Conservation (phyloP, 176 grass and related monocot genomes). For the Calamus simplicifolius region DNA sequence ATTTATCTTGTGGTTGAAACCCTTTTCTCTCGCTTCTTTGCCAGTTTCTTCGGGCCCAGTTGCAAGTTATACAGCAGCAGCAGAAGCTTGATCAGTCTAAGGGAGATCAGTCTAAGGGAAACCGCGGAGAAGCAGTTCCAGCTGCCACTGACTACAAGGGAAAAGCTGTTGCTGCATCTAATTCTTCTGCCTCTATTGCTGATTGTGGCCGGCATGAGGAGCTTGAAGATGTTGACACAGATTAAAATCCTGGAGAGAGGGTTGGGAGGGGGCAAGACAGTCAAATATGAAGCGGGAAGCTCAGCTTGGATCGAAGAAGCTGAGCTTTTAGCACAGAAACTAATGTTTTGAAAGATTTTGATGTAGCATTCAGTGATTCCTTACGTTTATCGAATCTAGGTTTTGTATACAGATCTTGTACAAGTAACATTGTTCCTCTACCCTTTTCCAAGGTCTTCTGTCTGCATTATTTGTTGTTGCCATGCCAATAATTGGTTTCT, state of each 20-base stretch:
- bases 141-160: slow-evolving; percentile 17
- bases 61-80: slow-evolving; percentile 50
- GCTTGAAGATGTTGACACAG: background rate
- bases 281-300: too few species aligned
- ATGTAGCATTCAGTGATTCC: too few species aligned
- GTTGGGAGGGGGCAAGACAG: background rate
- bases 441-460: too few species aligned
- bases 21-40: slow-evolving; percentile 11
- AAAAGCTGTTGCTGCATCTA: slow-evolving; percentile 3
- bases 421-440: too few species aligned
- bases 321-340: too few species aligned
- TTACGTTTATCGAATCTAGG: too few species aligned
- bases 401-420: too few species aligned
- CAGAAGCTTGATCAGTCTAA: slow-evolving; percentile 7
- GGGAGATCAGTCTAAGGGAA: slow-evolving; percentile 11
- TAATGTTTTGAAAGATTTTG: too few species aligned
- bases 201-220: background rate
- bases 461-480: too few species aligned
- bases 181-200: background rate
- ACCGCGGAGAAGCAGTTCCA: background rate
- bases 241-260: background rate
- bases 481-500: too few species aligned
- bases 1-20: background rate
- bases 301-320: too few species aligned
- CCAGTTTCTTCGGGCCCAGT: slow-evolving; percentile 54